A percentile compares a stretch with the other conserved stretches of the same genome.
phyloP scores from a whole-genome alignment of 176 grass and related monocot genomes.

The Musa beccarii region DNA sequence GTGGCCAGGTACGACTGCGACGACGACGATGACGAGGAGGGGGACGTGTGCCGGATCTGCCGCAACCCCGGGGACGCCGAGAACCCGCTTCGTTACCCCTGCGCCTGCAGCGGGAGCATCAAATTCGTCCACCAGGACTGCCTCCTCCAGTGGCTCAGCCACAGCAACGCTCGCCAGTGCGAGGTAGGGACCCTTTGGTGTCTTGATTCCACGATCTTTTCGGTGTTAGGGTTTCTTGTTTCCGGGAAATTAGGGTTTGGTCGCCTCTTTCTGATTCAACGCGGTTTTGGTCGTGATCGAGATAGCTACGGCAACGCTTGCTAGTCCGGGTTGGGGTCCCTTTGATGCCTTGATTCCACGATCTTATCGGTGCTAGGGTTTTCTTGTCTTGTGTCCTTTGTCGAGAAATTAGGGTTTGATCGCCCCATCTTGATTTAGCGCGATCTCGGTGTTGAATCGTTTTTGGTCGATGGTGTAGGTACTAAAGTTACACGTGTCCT shows the following conservation, averaged over 20 bases:
- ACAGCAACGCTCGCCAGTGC: conserved; percentile 99
- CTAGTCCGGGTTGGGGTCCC: conserved; percentile 66
- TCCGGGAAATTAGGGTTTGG: neutral
- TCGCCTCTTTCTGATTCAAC: neutral
- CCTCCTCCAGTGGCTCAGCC: conserved; percentile 97
- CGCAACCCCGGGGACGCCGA: conserved; percentile 85
- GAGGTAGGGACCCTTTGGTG: conserved; percentile 35
- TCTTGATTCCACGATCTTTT: neutral
- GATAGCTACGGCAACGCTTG: conserved; percentile 82
- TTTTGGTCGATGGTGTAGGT: no score
- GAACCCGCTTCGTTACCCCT: conserved; percentile 84
- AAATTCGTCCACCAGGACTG: conserved; percentile 99
- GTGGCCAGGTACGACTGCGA: conserved; percentile 28
- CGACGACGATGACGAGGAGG: conserved; percentile 46
- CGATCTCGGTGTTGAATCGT: neutral
- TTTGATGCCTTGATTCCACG: neutral
- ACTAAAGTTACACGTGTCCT: neutral
- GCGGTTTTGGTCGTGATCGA: neutral
- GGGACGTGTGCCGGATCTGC: conserved; percentile 99
- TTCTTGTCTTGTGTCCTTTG: neutral
- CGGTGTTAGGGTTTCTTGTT: conserved; percentile 15
- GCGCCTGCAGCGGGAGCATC: conserved; percentile 98
- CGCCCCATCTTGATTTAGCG: neutral
- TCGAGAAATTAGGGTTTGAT: neutral
- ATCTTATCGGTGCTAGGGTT: conserved; percentile 8